A percentile compares a stretch with the other conserved stretches of the same genome.
phyloP scores from a whole-genome alignment of 768 basidiomycete genomes.

The Suillus luteus region DNA sequence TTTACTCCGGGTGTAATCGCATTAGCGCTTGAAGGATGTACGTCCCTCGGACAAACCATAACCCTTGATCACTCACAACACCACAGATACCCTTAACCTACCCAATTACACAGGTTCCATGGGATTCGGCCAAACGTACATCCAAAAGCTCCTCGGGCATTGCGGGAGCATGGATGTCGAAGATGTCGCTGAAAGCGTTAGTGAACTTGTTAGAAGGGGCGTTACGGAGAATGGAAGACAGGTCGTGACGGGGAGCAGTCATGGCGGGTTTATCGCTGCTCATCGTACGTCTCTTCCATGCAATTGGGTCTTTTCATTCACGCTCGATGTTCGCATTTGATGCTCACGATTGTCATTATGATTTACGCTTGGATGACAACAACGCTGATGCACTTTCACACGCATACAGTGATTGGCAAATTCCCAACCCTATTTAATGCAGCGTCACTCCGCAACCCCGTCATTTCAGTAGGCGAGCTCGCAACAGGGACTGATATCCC shows the following conservation, averaged over 20 bases:
- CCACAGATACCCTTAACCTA: constrained; percentile 55
- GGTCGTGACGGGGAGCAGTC: constrained; percentile 64
- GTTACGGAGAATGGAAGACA: constrained; percentile 54
- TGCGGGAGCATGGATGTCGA: constrained; percentile 68
- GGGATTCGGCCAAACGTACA: constrained; percentile 63
- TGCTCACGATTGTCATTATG: no score
- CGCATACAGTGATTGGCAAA: constrained; percentile 56
- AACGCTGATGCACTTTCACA: neutral
- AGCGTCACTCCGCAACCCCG: constrained; percentile 67
- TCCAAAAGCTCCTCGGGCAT: constrained; percentile 54
- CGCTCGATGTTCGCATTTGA: neutral
- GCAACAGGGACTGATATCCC: constrained; percentile 58
- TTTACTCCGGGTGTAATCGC: constrained; percentile 48
- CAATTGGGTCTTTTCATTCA: neutral
- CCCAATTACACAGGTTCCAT: constrained; percentile 71
- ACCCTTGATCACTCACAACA: neutral
- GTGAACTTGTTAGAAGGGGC: constrained; percentile 50
- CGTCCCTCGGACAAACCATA: constrained; percentile 20
- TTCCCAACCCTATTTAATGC: constrained; percentile 65
- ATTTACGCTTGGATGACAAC: no score
- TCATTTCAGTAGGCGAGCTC: constrained; percentile 61
- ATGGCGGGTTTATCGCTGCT: constrained; percentile 65
- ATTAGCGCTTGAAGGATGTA: constrained; percentile 63
- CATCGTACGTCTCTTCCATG: constrained; percentile 38
- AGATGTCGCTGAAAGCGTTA: constrained; percentile 58